phyloP scores from a whole-genome alignment of 768 basidiomycete genomes.

The Russula olivacea region DNA sequence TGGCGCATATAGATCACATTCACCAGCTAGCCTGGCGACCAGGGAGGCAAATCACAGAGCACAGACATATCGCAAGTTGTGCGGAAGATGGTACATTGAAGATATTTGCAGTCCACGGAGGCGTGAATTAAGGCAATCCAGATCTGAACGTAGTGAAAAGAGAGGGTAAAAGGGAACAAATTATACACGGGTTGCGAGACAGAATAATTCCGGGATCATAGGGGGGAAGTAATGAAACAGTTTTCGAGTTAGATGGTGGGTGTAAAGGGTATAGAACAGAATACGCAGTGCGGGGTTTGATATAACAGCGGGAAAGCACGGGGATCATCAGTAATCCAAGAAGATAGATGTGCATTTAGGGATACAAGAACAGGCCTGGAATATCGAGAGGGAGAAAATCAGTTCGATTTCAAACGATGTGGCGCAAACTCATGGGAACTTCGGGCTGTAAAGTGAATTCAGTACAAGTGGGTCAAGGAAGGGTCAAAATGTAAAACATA shows the following conservation, averaged over 20 bases:
- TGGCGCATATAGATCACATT: slow-evolving; percentile 72
- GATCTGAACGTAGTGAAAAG: slow-evolving; percentile 23
- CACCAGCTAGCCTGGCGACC: slow-evolving; percentile 80
- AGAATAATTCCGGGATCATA: slow-evolving; percentile 38
- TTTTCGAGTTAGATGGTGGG: slow-evolving; percentile 43
- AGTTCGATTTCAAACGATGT: slow-evolving; percentile 62
- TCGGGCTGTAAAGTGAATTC: slow-evolving; percentile 55
- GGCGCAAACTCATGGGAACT: slow-evolving; percentile 86
- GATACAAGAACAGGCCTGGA: slow-evolving; percentile 67
- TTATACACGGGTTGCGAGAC: slow-evolving; percentile 61
- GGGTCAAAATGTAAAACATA: slow-evolving; percentile 36
- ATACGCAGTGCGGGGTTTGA: slow-evolving; percentile 40
- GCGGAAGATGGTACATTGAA: slow-evolving; percentile 91
- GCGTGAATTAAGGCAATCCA: slow-evolving; percentile 27
- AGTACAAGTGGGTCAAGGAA: slow-evolving; percentile 15
- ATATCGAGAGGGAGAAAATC: slow-evolving; percentile 32
- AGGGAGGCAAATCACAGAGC: slow-evolving; percentile 27
- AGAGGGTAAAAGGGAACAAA: slow-evolving; percentile 34
- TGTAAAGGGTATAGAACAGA: slow-evolving; percentile 68
- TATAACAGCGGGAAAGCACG: slow-evolving; percentile 42
- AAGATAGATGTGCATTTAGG: slow-evolving; percentile 51
- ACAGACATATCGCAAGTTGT: slow-evolving; percentile 68
- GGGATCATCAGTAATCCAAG: slow-evolving; percentile 19
- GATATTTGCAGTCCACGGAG: slow-evolving; percentile 37
- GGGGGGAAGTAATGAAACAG: slow-evolving; percentile 58